phyloP scores from a whole-genome alignment of 2,329 filamentous ascomycete genomes.

The Cercospora zeina region DNA sequence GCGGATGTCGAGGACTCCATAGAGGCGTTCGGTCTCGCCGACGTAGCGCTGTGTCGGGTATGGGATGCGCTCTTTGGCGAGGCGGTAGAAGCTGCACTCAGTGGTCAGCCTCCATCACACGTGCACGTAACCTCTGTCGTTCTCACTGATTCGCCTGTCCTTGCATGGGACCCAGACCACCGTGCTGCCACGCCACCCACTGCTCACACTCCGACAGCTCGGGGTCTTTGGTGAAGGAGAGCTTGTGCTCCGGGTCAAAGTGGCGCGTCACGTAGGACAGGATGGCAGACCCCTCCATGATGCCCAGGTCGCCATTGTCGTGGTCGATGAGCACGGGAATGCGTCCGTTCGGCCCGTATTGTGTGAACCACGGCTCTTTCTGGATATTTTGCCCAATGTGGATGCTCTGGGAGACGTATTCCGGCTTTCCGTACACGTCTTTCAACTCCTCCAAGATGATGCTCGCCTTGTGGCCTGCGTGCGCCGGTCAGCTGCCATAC shows the following conservation, averaged over 20 bases:
- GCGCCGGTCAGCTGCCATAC: conserved; percentile 1
- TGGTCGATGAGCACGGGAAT: conserved; percentile 68
- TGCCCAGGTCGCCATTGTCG: conserved; percentile 59
- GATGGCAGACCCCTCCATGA: conserved; percentile 50
- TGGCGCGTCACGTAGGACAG: conserved; percentile 48
- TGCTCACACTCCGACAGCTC: conserved; percentile 55
- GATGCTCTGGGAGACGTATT: conserved; percentile 61
- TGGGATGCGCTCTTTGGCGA: conserved; percentile 47
- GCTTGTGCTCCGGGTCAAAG: conserved; percentile 51
- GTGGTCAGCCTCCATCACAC: not conserved
- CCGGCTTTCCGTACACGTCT: conserved; percentile 59
- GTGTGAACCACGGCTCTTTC: conserved; percentile 67
- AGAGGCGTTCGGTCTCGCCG: conserved; percentile 51
- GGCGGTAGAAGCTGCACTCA: conserved; percentile 41
- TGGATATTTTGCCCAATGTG: conserved; percentile 64
- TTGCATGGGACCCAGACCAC: conserved; percentile 41
- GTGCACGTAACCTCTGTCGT: not conserved
- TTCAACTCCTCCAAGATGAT: conserved; percentile 67
- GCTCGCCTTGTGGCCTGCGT: conserved; percentile 51
- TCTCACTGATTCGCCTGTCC: conserved; percentile 40
- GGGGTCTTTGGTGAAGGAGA: conserved; percentile 50
- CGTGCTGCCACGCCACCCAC: conserved; percentile 61
- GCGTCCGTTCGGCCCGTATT: conserved; percentile 63
- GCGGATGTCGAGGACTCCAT: conserved; percentile 48
- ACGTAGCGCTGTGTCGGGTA: conserved; percentile 51